Evolutionary conservation across 441 rosid genomes (phyloP).

Genomic region (Mallotus repandus): DNA sequence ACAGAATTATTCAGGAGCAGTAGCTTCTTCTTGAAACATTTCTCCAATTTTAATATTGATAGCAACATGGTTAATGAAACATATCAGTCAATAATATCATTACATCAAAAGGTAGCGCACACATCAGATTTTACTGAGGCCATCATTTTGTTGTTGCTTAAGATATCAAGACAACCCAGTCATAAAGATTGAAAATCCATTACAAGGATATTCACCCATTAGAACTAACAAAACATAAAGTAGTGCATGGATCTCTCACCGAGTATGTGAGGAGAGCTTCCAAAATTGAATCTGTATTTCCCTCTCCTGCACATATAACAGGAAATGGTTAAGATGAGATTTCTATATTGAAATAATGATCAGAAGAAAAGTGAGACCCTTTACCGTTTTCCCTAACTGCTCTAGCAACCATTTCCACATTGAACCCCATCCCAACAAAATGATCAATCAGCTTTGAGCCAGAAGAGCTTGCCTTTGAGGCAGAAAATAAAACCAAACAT

Average conservation of each 20-base stretch:
- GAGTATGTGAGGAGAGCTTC: conserved; percentile 56
- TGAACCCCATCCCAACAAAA: conserved; percentile 71
- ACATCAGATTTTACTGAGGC: neutral
- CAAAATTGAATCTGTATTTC: conserved; percentile 49
- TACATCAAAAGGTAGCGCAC: neutral
- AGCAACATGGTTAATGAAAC: neutral
- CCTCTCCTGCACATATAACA: conserved; percentile 54
- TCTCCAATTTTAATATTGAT: neutral
- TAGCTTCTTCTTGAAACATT: neutral
- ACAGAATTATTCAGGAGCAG: neutral
- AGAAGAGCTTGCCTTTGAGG: conserved; percentile 56
- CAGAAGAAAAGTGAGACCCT: neutral
- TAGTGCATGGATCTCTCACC: conserved; percentile 40
- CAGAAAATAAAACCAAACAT: conserved; percentile 15
- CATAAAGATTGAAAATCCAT: neutral
- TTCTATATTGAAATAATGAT: neutral
- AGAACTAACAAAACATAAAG: neutral
- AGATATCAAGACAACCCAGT: neutral
- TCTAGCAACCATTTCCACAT: conserved; percentile 54
- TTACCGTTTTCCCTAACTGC: conserved; percentile 71
- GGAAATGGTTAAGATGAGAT: conserved; percentile 21
- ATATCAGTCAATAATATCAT: neutral
- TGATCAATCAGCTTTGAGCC: conserved; percentile 62
- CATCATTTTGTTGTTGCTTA: neutral
- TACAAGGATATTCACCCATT: neutral